Conservation (phyloP, 805 yeast species). For the Kazachstania psychrophila region DNA sequence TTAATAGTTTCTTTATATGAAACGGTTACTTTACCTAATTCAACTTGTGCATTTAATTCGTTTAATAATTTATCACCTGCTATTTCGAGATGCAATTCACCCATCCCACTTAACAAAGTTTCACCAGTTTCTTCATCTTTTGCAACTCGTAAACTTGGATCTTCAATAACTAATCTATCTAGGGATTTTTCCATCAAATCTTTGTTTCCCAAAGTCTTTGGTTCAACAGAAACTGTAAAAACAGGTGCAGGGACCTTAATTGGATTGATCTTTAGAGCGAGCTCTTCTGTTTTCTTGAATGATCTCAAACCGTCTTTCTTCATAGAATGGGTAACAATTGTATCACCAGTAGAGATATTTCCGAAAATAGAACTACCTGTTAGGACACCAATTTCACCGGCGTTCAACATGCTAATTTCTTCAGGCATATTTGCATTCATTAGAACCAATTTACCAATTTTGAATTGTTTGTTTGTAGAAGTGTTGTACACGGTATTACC, state of each 20-base stretch:
- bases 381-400: slow-evolving; percentile 84
- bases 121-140: slow-evolving; percentile 82
- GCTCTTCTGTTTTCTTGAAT: slow-evolving; percentile 32
- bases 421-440: slow-evolving; percentile 87
- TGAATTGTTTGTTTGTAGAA: slow-evolving; percentile 55
- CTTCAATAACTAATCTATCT: slow-evolving; percentile 63
- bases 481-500: slow-evolving; percentile 60
- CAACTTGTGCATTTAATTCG: slow-evolving; percentile 75
- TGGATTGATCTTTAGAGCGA: slow-evolving; percentile 51
- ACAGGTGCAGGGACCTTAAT: slow-evolving; percentile 88
- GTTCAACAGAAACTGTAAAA: slow-evolving; percentile 77
- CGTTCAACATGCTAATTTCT: slow-evolving; percentile 49
- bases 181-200: slow-evolving; percentile 65
- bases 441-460: slow-evolving; percentile 56
- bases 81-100: slow-evolving; percentile 89
- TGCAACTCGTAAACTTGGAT: slow-evolving; percentile 70
- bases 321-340: slow-evolving; percentile 55
- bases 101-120: slow-evolving; percentile 95
- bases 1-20: slow-evolving; percentile 71
- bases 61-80: slow-evolving; percentile 68
- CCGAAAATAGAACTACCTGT: slow-evolving; percentile 35
- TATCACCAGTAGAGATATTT: slow-evolving; percentile 82
- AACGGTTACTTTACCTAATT: slow-evolving; percentile 76
- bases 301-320: slow-evolving; percentile 42
- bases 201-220: slow-evolving; percentile 72